phyloP scores from a whole-genome alignment of 2,329 filamentous ascomycete genomes.

The Lecanicillium sp. region DNA sequence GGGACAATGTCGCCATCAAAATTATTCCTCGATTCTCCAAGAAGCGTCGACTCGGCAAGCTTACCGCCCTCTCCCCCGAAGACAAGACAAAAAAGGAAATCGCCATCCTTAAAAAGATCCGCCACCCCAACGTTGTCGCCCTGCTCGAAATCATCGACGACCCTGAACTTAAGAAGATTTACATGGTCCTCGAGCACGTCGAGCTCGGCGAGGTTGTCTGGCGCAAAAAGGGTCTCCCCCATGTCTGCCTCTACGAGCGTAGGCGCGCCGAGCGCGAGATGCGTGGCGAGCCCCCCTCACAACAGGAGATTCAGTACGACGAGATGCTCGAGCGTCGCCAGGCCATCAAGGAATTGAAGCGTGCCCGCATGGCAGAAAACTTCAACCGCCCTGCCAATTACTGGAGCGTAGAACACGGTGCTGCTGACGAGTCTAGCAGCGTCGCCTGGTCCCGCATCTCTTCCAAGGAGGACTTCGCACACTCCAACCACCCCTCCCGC shows the following conservation, averaged over 20 bases:
- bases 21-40: constrained; percentile 96
- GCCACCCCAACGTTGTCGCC: constrained; percentile 94
- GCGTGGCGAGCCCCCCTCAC: constrained; percentile 50
- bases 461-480: constrained; percentile 35
- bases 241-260: constrained; percentile 78
- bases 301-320: constrained; percentile 55
- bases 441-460: constrained; percentile 36
- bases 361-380: constrained; percentile 43
- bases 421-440: constrained; percentile 45
- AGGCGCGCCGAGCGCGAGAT: constrained; percentile 70
- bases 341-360: constrained; percentile 50
- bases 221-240: constrained; percentile 80
- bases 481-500: constrained; percentile 31
- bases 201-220: constrained; percentile 91
- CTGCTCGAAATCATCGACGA: constrained; percentile 97
- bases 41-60: constrained; percentile 81
- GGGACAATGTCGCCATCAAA: constrained; percentile 89
- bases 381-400: constrained; percentile 53
- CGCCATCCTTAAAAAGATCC: constrained; percentile 95
- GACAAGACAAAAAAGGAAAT: constrained; percentile 93
- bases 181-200: constrained; percentile 94
- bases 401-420: constrained; percentile 83
- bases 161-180: constrained; percentile 92
- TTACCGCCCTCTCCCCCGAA: constrained; percentile 57
- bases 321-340: constrained; percentile 54